Percentiles rank a stretch among this genome's conserved stretches.
Conservation (phyloP, 139 green algal species). For the Coccomyxa sp. region DNA sequence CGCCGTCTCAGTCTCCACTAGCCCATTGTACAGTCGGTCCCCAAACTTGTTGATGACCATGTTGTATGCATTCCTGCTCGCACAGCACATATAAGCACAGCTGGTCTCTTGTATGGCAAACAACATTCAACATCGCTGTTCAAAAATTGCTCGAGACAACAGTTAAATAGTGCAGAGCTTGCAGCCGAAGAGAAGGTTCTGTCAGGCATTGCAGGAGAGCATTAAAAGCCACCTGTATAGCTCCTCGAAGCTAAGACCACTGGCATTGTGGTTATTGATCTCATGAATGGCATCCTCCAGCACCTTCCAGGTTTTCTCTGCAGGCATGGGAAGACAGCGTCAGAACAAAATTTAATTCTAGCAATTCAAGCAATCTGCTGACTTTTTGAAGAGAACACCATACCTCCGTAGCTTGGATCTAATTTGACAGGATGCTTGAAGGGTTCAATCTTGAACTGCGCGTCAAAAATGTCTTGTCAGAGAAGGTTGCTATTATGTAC, state of each 20-base stretch:
- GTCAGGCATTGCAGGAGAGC: neutral
- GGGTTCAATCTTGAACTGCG: conserved; percentile 86
- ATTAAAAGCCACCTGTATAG: conserved; percentile 75
- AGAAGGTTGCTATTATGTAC: too few species aligned
- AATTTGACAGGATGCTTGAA: conserved; percentile 90
- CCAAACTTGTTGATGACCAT: conserved; percentile 99
- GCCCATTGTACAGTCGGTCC: conserved; percentile 83
- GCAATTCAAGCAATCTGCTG: neutral
- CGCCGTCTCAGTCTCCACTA: conserved; percentile 64
- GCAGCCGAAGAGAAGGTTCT: neutral
- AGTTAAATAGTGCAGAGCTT: neutral
- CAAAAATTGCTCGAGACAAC: neutral
- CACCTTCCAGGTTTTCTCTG: conserved; percentile 95
- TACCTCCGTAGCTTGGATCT: conserved; percentile 85
- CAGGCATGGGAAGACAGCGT: neutral
- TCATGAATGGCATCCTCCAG: conserved; percentile 92
- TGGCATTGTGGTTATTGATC: conserved; percentile 96
- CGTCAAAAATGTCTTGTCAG: too few species aligned
- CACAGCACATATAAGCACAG: neutral
- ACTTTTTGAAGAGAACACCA: neutral
- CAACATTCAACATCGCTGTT: neutral
- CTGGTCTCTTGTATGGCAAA: neutral
- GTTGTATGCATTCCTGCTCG: conserved; percentile 94
- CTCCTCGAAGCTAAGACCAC: conserved; percentile 95
- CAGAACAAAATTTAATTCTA: neutral